Conservation (phyloP, 331 rosid genomes). For the Erythrophleum ivorense region DNA sequence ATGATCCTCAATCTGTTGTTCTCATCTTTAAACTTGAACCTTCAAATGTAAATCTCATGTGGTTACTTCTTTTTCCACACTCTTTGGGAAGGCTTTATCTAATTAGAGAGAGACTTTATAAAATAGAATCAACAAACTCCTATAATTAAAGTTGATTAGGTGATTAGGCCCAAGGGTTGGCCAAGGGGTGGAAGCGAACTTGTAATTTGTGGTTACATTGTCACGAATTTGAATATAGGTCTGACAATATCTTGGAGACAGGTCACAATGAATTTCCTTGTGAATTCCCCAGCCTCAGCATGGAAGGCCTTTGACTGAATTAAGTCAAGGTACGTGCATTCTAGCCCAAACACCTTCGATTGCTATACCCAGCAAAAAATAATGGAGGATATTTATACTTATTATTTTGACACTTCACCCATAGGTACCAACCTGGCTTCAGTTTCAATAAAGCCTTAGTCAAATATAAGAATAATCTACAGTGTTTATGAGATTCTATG, state of each 20-base stretch:
- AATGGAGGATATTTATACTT: conserved; percentile 9
- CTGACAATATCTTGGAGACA: neutral
- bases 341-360: neutral
- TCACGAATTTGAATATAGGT: neutral
- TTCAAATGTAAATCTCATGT: conserved; percentile 6
- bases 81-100: neutral
- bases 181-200: neutral
- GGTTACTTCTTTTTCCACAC: conserved; percentile 12
- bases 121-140: conserved; percentile 1
- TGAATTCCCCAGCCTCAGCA: neutral
- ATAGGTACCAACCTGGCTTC: neutral
- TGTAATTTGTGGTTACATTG: neutral
- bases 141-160: neutral
- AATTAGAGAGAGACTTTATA: neutral
- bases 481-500: conserved; percentile 1
- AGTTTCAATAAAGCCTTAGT: neutral
- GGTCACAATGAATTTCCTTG: neutral
- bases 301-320: conserved; percentile 4
- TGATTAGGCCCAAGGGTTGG: neutral
- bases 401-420: conserved; percentile 23
- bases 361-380: neutral
- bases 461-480: neutral
- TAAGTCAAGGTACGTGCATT: neutral
- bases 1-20: conserved; percentile 23
- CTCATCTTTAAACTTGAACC: conserved; percentile 8